These are phyloP conservation scores for Carex kokanica DNA, from an alignment of 176 grass and related monocot species.

Conservation along the genomic window DNA sequence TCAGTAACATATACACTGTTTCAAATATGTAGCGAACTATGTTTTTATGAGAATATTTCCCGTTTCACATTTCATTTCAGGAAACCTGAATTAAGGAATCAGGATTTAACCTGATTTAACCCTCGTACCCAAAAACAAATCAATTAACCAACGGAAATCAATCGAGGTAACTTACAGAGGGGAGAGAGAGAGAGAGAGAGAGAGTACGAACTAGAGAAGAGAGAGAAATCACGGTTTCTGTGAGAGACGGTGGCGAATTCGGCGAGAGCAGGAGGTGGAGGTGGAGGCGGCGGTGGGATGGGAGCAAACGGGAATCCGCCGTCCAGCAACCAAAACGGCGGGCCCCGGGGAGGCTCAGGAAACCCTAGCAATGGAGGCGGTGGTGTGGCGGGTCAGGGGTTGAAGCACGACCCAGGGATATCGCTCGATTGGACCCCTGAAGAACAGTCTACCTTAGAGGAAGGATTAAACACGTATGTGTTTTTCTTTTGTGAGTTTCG, in stretches of 20 bases:
- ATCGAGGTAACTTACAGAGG: conserved; percentile 19
- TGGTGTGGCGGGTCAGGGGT: conserved; percentile 38
- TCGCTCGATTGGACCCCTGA: conserved; percentile 72
- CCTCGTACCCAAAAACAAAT: background rate
- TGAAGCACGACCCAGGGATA: conserved; percentile 78
- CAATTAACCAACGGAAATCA: conserved; percentile 22
- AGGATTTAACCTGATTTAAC: background rate
- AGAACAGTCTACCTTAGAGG: conserved; percentile 70
- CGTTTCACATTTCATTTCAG: background rate
- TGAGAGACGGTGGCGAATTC: conserved; percentile 28
- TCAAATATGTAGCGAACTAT: background rate
- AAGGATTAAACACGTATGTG: conserved; percentile 67
- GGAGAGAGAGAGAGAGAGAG: background rate
- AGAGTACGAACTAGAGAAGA: background rate
- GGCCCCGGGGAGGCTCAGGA: conserved; percentile 25
- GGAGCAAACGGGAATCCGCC: conserved; percentile 68
- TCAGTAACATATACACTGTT: background rate
- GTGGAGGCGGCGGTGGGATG: conserved; percentile 33
- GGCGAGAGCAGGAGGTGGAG: conserved; percentile 23
- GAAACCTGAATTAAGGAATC: background rate
- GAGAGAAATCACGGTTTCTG: background rate
- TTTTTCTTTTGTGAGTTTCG: conserved; percentile 13
- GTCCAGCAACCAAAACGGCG: conserved; percentile 39
- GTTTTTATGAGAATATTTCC: too few species aligned
- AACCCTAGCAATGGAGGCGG: conserved; percentile 66